phyloP scores from a whole-genome alignment of 768 basidiomycete genomes.

The Tylopilus intermedius region DNA sequence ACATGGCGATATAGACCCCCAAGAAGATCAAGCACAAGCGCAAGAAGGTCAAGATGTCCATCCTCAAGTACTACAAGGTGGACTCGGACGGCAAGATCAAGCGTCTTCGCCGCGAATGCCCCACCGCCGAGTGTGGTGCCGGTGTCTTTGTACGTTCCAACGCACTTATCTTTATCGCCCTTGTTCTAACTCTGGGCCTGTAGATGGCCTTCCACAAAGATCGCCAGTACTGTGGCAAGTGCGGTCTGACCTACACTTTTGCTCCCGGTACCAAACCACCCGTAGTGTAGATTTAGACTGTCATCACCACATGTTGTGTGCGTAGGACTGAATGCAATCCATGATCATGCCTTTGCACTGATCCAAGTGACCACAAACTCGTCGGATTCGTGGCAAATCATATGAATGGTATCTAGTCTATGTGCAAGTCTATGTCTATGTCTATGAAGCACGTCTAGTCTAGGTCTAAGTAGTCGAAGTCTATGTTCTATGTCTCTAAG shows the following conservation, averaged over 20 bases:
- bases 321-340: conserved; percentile 9
- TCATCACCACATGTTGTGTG: conserved; percentile 9
- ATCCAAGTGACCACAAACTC: neutral
- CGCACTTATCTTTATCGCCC: neutral
- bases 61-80: conserved; percentile 99
- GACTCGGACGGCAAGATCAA: conserved; percentile 99
- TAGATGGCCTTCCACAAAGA: conserved; percentile 99
- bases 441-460: neutral
- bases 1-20: conserved; percentile 58
- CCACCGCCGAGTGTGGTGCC: conserved; percentile 75
- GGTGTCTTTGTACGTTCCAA: conserved; percentile 67
- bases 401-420: no score
- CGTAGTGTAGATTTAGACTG: conserved; percentile 43
- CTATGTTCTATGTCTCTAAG: conserved; percentile 6
- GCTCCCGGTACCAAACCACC: conserved; percentile 76
- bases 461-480: neutral
- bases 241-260: conserved; percentile 84
- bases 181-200: conserved; percentile 12
- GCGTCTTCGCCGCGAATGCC: conserved; percentile 97
- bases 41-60: conserved; percentile 99
- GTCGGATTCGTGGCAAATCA: neutral
- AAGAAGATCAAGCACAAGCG: conserved; percentile 99
- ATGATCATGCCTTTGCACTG: neutral
- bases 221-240: conserved; percentile 97
- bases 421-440: neutral